phyloP scores from a whole-genome alignment of 169 alveolate species.

The Cryptosporidium tyzzeri region DNA sequence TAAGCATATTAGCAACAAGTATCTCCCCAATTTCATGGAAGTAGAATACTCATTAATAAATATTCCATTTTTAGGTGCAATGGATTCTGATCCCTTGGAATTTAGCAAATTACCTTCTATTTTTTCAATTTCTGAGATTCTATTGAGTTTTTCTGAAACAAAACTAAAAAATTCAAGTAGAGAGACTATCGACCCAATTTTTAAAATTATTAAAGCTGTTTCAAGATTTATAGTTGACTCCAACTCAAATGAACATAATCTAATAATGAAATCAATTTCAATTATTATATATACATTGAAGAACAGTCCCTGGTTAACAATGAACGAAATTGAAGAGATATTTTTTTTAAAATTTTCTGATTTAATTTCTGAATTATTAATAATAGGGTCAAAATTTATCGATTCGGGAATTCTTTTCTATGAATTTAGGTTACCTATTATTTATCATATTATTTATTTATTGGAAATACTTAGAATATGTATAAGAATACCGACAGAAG shows the following conservation, averaged over 20 bases:
- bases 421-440: conserved; percentile 15
- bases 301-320: background rate
- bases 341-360: conserved; percentile 3
- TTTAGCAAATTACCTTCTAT: conserved; percentile 14
- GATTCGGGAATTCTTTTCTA: conserved; percentile 32
- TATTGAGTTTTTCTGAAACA: conserved; percentile 2
- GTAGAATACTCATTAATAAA: background rate
- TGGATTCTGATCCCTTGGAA: conserved; percentile 61
- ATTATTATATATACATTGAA: conserved; percentile 20
- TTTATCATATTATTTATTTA: conserved; percentile 41
- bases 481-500: conserved; percentile 21
- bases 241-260: background rate
- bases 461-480: conserved; percentile 57
- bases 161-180: background rate
- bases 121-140: conserved; percentile 34
- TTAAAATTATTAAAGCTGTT: background rate
- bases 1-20: background rate
- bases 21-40: background rate
- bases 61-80: conserved; percentile 47
- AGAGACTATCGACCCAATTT: conserved; percentile 27
- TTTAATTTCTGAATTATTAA: background rate
- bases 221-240: background rate
- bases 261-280: conserved; percentile 17
- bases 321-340: conserved; percentile 31
- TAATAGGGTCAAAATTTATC: background rate